These are phyloP conservation scores for Coemansia sp. DNA, from an alignment of 192 early-diverging fungal genomes.

Conservation along the genomic window DNA sequence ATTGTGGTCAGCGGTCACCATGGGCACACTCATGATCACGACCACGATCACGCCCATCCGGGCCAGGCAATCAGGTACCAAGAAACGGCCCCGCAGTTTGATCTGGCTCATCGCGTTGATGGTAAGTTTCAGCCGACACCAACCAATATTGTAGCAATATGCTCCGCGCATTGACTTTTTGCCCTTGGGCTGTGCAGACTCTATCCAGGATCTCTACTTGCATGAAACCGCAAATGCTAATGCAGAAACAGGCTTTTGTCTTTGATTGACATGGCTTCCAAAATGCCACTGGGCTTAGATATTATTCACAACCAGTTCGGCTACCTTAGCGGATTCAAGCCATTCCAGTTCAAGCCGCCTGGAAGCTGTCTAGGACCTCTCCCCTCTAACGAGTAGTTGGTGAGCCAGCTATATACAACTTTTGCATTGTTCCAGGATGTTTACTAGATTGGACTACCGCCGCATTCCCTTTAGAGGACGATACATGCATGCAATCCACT, in stretches of 20 bases:
- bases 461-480: not conserved
- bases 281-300: conserved; percentile 14
- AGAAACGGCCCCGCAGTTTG: conserved; percentile 47
- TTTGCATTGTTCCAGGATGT: too few relatives aligned
- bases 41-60: conserved; percentile 23
- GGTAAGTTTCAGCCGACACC: conserved; percentile 22
- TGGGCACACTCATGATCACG: too few relatives aligned
- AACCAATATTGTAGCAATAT: too few relatives aligned
- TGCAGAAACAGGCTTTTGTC: too few relatives aligned
- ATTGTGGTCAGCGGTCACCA: too few relatives aligned
- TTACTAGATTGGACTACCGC: not conserved
- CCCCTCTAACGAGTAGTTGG: not conserved
- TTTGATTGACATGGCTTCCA: not conserved
- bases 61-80: conserved; percentile 39
- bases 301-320: conserved; percentile 49
- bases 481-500: too few relatives aligned
- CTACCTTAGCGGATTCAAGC: conserved; percentile 46
- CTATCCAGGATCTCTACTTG: too few relatives aligned
- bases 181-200: not conserved
- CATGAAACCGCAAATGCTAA: not conserved
- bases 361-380: conserved; percentile 51
- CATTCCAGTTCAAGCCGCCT: conserved; percentile 48
- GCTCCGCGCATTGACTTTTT: too few relatives aligned
- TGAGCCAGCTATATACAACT: not conserved
- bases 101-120: conserved; percentile 45